Evolutionary conservation across 1,284 basidiomycete genomes (phyloP).

Genomic region (Termitomyces sp.): DNA sequence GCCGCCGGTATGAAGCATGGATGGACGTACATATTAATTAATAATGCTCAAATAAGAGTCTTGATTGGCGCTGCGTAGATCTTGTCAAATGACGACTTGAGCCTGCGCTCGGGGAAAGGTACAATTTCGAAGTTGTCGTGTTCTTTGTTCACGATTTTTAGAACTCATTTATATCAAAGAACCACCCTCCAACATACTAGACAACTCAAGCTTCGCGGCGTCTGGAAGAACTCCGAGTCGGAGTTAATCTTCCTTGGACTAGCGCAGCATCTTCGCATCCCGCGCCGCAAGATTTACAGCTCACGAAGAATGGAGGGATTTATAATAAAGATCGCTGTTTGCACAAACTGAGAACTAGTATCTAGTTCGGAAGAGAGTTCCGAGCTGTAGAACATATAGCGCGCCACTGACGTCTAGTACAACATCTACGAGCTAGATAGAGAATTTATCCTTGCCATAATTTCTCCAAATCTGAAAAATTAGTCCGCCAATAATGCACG

Average conservation of each 20-base stretch:
- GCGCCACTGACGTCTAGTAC: no score
- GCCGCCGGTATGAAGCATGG: constrained; percentile 1
- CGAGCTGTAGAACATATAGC: no score
- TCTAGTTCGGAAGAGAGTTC: no score
- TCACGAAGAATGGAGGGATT: no score
- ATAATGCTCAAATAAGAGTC: not conserved
- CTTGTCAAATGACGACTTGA: not conserved
- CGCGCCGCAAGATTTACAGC: no score
- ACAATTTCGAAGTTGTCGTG: not conserved
- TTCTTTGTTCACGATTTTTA: not conserved
- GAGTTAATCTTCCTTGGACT: not conserved
- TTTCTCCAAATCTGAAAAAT: not conserved
- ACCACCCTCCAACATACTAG: constrained; percentile 1
- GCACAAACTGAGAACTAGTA: no score
- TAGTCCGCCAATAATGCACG: not conserved
- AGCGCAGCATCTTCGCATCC: no score
- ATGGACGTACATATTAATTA: no score
- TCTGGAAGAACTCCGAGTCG: constrained; percentile 1
- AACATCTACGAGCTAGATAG: no score
- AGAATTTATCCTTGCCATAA: no score
- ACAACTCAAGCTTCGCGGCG: not conserved
- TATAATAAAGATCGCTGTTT: no score
- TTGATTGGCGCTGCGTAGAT: not conserved
- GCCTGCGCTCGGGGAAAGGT: no score
- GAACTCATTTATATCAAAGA: not conserved